Evolutionary conservation across 2,329 filamentous ascomycete species (phyloP).

Genomic region (Aaosphaeria pasadenensis): DNA sequence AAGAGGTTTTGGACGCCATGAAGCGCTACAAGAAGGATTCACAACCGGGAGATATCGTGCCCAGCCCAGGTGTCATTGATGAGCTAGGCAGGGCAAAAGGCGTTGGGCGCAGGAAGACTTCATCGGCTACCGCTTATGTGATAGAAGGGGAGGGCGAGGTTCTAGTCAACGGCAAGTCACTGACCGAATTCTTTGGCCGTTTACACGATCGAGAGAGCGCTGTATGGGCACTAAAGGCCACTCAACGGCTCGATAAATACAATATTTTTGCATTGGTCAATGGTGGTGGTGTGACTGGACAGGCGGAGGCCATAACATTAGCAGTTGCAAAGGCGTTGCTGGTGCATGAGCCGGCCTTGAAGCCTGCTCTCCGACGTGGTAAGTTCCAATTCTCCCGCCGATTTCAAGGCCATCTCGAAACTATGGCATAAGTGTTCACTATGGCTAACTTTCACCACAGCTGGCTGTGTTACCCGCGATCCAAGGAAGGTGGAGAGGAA

Average conservation of each 20-base stretch:
- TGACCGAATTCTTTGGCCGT: constrained; percentile 78
- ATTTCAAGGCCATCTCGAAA: too few species aligned
- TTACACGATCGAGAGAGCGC: constrained; percentile 94
- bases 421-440: constrained; percentile 39
- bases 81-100: constrained; percentile 74
- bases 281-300: constrained; percentile 89
- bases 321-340: constrained; percentile 84
- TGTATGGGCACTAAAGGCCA: constrained; percentile 83
- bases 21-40: constrained; percentile 70
- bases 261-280: constrained; percentile 85
- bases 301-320: constrained; percentile 90
- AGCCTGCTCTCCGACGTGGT: constrained; percentile 86
- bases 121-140: constrained; percentile 78
- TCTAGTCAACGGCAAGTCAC: constrained; percentile 82
- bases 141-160: constrained; percentile 93
- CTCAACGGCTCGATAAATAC: constrained; percentile 87
- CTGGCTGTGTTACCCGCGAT: constrained; percentile 89
- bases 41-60: constrained; percentile 65
- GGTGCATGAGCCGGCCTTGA: constrained; percentile 88
- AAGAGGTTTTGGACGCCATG: constrained; percentile 64
- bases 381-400: constrained; percentile 42
- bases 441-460: constrained; percentile 50
- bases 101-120: constrained; percentile 83
- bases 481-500: constrained; percentile 93
- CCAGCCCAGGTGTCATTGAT: constrained; percentile 67